Conservation (phyloP, 2,329 filamentous ascomycete genomes). For the Colletotrichum caudatum region DNA sequence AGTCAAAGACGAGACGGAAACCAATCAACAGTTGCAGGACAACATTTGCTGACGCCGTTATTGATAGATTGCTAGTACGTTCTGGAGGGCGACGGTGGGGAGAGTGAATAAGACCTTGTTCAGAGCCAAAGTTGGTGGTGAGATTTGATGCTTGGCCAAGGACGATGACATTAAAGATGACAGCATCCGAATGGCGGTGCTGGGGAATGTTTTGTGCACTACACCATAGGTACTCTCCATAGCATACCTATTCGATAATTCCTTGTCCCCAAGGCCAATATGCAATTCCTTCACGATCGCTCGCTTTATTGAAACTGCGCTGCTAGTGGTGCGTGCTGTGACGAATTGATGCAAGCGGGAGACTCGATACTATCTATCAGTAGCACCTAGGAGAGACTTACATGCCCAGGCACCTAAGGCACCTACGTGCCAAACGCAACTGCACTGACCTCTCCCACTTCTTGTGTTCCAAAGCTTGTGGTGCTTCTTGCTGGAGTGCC, state of each 20-base stretch:
- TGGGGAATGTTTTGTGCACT: neutral
- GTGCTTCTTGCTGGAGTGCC: neutral
- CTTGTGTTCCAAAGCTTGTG: neutral
- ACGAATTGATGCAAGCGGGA: neutral
- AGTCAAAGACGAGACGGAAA: neutral
- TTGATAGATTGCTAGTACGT: slow-evolving; percentile 32
- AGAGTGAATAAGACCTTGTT: slow-evolving; percentile 62
- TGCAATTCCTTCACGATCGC: neutral
- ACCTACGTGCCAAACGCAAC: neutral
- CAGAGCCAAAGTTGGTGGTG: slow-evolving; percentile 65
- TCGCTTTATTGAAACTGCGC: neutral
- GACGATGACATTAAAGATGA: neutral
- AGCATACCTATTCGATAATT: too few relatives aligned
- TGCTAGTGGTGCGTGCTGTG: too few relatives aligned
- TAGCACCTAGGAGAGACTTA: neutral
- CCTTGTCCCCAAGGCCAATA: neutral
- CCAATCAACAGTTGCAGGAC: neutral
- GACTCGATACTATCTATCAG: neutral
- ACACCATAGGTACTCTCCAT: neutral
- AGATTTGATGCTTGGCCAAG: slow-evolving; percentile 52
- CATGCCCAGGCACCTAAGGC: too few relatives aligned
- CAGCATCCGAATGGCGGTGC: slow-evolving; percentile 2
- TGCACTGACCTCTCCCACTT: neutral
- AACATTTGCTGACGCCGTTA: slow-evolving; percentile 1
- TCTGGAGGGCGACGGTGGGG: slow-evolving; percentile 33